Evolutionary conservation across 2,329 filamentous ascomycete genomes (phyloP).

Genomic region (Sordariomycetes sp.): DNA sequence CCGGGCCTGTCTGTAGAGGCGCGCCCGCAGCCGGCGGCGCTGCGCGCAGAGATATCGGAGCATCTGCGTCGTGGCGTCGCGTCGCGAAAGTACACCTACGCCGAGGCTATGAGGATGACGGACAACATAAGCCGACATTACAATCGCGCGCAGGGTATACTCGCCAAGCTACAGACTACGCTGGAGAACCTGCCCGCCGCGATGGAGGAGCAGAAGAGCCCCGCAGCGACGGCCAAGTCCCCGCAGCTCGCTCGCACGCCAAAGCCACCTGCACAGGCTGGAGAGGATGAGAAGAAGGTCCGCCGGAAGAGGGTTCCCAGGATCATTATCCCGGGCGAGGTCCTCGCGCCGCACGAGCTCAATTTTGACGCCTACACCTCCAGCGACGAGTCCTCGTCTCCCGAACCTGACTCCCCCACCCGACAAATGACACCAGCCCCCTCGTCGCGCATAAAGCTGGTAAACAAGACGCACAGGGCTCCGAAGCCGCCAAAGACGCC

Average conservation of each 20-base stretch:
- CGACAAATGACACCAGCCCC: slow-evolving; percentile 19
- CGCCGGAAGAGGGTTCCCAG: slow-evolving; percentile 34
- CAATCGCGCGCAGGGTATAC: slow-evolving; percentile 43
- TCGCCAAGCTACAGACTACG: slow-evolving; percentile 46
- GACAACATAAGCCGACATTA: slow-evolving; percentile 51
- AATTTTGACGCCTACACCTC: slow-evolving; percentile 46
- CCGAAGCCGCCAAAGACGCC: slow-evolving; percentile 18
- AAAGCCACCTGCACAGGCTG: slow-evolving; percentile 31
- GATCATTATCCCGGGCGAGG: slow-evolving; percentile 53
- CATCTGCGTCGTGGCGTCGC: slow-evolving; percentile 38
- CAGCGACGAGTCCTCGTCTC: slow-evolving; percentile 20
- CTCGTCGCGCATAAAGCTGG: slow-evolving; percentile 34
- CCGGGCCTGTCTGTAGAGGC: slow-evolving; percentile 32
- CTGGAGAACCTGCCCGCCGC: slow-evolving; percentile 42
- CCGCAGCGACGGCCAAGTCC: slow-evolving; percentile 34
- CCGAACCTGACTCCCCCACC: slow-evolving; percentile 30
- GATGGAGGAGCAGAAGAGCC: slow-evolving; percentile 37
- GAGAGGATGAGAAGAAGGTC: slow-evolving; percentile 29
- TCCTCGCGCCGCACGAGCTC: slow-evolving; percentile 51
- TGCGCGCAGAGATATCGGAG: slow-evolving; percentile 48
- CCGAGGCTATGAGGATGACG: slow-evolving; percentile 49
- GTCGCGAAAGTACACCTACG: slow-evolving; percentile 43
- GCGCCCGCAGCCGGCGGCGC: slow-evolving; percentile 31
- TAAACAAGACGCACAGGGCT: slow-evolving; percentile 27
- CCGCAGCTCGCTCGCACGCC: slow-evolving; percentile 34